Base-by-base conservation (phyloP, 257 asterid genomes). In the Voacanga thouarsii region DNA sequence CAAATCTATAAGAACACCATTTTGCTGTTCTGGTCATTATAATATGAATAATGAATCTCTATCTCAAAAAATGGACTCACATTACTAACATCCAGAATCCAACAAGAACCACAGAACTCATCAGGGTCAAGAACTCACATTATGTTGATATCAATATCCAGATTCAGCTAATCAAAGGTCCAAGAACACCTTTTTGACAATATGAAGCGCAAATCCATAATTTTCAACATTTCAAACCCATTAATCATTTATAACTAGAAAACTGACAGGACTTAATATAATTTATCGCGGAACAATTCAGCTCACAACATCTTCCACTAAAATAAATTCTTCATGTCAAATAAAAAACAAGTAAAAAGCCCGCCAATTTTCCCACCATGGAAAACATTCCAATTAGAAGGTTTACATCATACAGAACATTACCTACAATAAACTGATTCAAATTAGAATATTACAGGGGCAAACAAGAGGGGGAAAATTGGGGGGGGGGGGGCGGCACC, bases 61-160 rank as follows among this genome's bases (percentile, higher is more conserved):
- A 3, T 7, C 10, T 33, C 26, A 57, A 57, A 7, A 23, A 57
- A 55, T 7, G 12, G 19, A 7, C 41, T 10, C 24, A 0, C 24
- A 19, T 39, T 10, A 18, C 11, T 6, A 65, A 47, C 24, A 16
- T 50, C 69, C 30, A n/a, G 66, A 18, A 57, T 56, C 65, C 53
- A 45, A 71, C 53, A 50, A n/a, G 7, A 76, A 65, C 51, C 78
- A 37, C 49, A 72, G 63, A 72, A 72, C 26, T 28, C 15, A 51
- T 16, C 3, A 6, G 21, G 21, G 15, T 23, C 57, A 51, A 51
- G 57, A 51, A 55, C 7, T 55, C 24, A 39, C 18, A 72, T 26
- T 45, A 66, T 37, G 44, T 41, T 59, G 19, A 66, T 15, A 15
- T 77, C 61, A 51, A 50, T 19, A 74, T 55, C 23, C 68, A 77